Percentiles rank a stretch among this genome's conserved stretches.
These are phyloP conservation scores for Solidago caesia DNA, from an alignment of 129 eudicot species.

Conservation along the genomic window DNA sequence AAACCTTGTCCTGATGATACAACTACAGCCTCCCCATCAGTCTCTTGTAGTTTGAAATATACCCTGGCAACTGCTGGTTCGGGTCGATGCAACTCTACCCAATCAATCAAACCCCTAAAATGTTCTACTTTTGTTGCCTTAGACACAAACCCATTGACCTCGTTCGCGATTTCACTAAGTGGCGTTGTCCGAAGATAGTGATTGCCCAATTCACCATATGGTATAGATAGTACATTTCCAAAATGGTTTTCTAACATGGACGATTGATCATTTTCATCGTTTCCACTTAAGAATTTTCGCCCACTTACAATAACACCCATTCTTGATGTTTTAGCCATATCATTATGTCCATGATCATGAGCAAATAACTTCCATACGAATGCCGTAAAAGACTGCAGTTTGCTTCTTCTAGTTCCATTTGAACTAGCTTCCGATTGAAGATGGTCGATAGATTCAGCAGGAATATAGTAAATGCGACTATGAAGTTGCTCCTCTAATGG, in stretches of 20 bases:
- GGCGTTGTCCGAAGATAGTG: conserved; percentile 24
- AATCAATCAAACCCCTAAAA: conserved; percentile 47
- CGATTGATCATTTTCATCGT: neutral
- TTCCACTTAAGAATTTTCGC: conserved; percentile 24
- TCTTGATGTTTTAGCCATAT: conserved; percentile 23
- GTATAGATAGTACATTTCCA: conserved; percentile 58
- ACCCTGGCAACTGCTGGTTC: conserved; percentile 41
- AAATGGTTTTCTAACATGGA: conserved; percentile 32
- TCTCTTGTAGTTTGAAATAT: conserved; percentile 24
- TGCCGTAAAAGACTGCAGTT: conserved; percentile 42
- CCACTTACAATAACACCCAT: conserved; percentile 55
- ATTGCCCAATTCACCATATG: conserved; percentile 30
- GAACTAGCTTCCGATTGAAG: conserved; percentile 42
- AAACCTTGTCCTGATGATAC: conserved; percentile 75
- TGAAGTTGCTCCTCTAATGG: conserved; percentile 27
- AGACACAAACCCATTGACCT: conserved; percentile 38
- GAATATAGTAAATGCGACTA: conserved; percentile 40
- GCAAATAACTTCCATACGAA: conserved; percentile 52
- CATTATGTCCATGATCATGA: neutral
- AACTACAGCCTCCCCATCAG: conserved; percentile 44
- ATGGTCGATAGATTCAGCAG: conserved; percentile 19
- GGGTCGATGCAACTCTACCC: conserved; percentile 55
- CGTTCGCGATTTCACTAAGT: conserved; percentile 27
- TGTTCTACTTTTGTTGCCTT: conserved; percentile 34
- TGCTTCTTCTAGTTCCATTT: conserved; percentile 29